These are phyloP conservation scores for Gossypium gossypioides DNA, from an alignment of 441 rosid species.

Conservation along the genomic window DNA sequence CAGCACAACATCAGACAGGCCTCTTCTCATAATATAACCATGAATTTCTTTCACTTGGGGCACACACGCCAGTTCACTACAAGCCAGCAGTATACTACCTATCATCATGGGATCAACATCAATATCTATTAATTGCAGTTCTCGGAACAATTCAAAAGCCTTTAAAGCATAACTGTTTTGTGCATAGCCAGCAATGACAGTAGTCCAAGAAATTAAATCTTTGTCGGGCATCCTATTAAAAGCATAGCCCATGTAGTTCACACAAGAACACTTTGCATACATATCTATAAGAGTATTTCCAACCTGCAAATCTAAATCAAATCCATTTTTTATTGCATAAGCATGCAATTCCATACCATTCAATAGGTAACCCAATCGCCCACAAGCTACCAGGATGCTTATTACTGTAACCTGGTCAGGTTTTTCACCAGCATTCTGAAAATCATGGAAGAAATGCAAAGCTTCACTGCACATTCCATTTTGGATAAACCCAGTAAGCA, in stretches of 20 bases:
- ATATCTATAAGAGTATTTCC: slow-evolving; percentile 70
- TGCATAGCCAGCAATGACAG: slow-evolving; percentile 63
- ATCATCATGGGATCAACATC: slow-evolving; percentile 56
- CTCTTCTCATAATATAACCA: slow-evolving; percentile 46
- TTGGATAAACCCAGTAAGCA: slow-evolving; percentile 60
- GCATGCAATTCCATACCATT: slow-evolving; percentile 80
- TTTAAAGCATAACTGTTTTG: slow-evolving; percentile 40
- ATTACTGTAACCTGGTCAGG: slow-evolving; percentile 51
- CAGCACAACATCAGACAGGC: slow-evolving; percentile 45
- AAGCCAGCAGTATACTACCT: slow-evolving; percentile 61
- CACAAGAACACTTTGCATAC: slow-evolving; percentile 58
- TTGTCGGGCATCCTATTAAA: slow-evolving; percentile 43
- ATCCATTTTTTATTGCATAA: slow-evolving; percentile 49
- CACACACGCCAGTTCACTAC: slow-evolving; percentile 38
- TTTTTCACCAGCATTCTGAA: slow-evolving; percentile 41
- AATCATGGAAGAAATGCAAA: slow-evolving; percentile 32
- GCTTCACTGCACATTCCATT: slow-evolving; percentile 51
- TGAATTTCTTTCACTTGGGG: slow-evolving; percentile 55
- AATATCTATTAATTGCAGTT: slow-evolving; percentile 34
- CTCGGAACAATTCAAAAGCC: slow-evolving; percentile 42
- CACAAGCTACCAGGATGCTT: slow-evolving; percentile 47
- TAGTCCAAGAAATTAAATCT: slow-evolving; percentile 78
- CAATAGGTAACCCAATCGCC: slow-evolving; percentile 48
- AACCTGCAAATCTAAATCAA: slow-evolving; percentile 44
- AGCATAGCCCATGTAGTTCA: slow-evolving; percentile 41